Base-by-base conservation (phyloP, 148 eudicot species). In the Limonium bicolor region DNA sequence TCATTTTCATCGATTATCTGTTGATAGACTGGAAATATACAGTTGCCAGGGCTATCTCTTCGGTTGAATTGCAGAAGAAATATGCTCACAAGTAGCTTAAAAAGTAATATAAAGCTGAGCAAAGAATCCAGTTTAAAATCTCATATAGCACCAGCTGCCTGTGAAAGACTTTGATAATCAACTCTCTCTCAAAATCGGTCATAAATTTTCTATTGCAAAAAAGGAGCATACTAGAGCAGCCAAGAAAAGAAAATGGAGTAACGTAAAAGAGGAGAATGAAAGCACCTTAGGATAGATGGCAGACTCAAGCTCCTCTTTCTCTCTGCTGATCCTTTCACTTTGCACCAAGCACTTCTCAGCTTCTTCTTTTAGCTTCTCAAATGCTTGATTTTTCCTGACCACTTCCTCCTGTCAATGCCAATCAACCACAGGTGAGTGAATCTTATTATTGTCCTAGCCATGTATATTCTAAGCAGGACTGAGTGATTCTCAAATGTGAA, bases 301-400 rank as follows among this genome's bases (percentile, higher is more conserved):
- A 34, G 61, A 46, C 67, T 88, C 94, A 48, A 88, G 74, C 36
- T 79, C 94, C 50, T 55, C 63, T 54, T 83, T 88, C 54, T 77
- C 86, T 11, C 16, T 61, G 76, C 69, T 63, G 33, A 88, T 54
- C 55, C 66, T 83, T 73, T 79, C 86, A 55, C 86, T 83, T 61
- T 71, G 96, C 12, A 33, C 69, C 38, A 76, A 43, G 50, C 92
- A 88, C 59, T 77, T 83, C 27, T 80, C 81, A 50, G 97, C 92
- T 65, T 88, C 92, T 27, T 55, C 72, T 69, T 59, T 74, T 47
- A 88, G 56, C 67, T 50, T 64, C 46, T 83, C 86, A 55, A 55
- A 65, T 20, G 87, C 67, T 31, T 74, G 51, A 14, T 72, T 63
- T 66, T 80, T 88, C 53, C 59, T 65, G 53, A 80, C 94, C 54